Conservation (phyloP, 2,329 filamentous ascomycete species). For the Penicillium glabrum region DNA sequence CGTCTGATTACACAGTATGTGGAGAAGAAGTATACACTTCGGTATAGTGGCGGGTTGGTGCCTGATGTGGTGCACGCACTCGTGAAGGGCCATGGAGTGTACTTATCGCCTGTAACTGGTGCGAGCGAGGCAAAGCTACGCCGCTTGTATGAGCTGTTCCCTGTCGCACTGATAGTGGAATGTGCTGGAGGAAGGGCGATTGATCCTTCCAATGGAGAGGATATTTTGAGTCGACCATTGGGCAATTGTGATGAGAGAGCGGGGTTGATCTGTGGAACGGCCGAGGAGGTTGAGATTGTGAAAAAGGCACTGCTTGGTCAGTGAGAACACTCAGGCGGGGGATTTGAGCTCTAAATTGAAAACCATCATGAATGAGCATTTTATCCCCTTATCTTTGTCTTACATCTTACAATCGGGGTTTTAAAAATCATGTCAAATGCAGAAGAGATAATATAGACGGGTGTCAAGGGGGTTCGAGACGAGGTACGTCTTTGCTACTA, state of each 20-base stretch:
- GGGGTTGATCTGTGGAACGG: slow-evolving; percentile 6
- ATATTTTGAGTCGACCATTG: slow-evolving; percentile 3
- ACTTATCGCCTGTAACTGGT: slow-evolving; percentile 2
- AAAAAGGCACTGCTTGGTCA: slow-evolving; percentile 4
- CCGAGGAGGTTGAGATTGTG: slow-evolving; percentile 4
- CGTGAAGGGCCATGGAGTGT: slow-evolving; percentile 6
- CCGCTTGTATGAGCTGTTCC: slow-evolving; percentile 7
- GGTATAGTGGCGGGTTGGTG: slow-evolving; percentile 6
- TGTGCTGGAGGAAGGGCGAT: slow-evolving; percentile 6
- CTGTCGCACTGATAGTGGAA: slow-evolving; percentile 3
- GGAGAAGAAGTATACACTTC: slow-evolving; percentile 4
- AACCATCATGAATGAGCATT: background rate
- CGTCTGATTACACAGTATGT: slow-evolving; percentile 4
- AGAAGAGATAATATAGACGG: too few relatives aligned
- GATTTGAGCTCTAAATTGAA: background rate
- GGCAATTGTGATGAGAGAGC: slow-evolving; percentile 4
- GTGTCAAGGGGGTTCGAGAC: too few relatives aligned
- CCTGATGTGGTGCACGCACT: slow-evolving; percentile 6
- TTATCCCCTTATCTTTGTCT: background rate
- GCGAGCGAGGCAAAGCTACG: slow-evolving; percentile 3
- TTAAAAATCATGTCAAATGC: too few relatives aligned
- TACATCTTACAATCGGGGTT: too few relatives aligned
- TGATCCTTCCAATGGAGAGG: slow-evolving; percentile 1
- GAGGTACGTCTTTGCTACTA: too few relatives aligned
- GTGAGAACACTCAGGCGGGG: background rate